Base-by-base conservation (phyloP, 208 protist genomes). In the Wallacemonas collosoma region DNA sequence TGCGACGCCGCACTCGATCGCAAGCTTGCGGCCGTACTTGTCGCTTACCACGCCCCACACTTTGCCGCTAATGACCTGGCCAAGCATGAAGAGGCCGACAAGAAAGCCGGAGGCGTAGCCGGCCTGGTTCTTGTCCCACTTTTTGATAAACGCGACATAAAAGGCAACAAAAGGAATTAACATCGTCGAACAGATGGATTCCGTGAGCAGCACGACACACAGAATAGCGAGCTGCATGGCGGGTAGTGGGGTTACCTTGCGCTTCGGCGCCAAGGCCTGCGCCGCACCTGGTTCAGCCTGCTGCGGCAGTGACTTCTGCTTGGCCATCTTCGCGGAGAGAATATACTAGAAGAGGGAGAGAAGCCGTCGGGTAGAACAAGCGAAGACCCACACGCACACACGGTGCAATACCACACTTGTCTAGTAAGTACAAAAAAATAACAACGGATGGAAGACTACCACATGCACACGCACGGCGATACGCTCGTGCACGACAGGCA, bases 11-110 rank as follows among this genome's bases (percentile, higher is more conserved):
- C 82, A 11, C 14, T 73, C 68, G 57, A 96, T 80, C 15, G 81
- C 62, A 3, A 87, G 5, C n/a, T 82, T 79, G 3, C 91, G 86
- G 17, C 91, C 91, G 58, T 92, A 83, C 43, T 58, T 75, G 57
- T 96, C 86, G 66, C 91, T 96, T 14, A 93, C 3, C 43, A 48
- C 47, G 44, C 91, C 86, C 87, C 88, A 96, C 50, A 85, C 54
- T 66, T 87, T 93, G 1, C 85, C 64, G 62, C 83, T 91, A 4
- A 93, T 14, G 15, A 96, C 86, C 71, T 94, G 88, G 2, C 91
- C 91, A 12, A 94, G 69, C 88, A 96, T 94, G 66, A 93, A 96
- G 8, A 89, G 74, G 15, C 88, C 83, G 2, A 96, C 76, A 11
- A 93, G 80, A 44, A 89, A 67, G 3, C 91, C 91, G 1, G 87